Conservation (phyloP, 345 rosid genomes). For the Salix brachista region DNA sequence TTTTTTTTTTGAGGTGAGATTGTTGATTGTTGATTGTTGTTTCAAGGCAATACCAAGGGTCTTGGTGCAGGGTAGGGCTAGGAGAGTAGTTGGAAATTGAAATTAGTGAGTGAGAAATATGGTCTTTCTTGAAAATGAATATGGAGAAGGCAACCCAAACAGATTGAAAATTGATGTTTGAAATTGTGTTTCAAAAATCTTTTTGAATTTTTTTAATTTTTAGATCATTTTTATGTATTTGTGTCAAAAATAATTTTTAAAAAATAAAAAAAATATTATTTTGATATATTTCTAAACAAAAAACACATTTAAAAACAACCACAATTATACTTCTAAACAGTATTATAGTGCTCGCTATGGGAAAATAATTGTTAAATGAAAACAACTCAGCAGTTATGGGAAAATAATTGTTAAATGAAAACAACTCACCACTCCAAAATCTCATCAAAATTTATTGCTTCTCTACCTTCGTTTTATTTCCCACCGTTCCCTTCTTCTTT, state of each 20-base stretch:
- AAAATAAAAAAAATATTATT: not conserved
- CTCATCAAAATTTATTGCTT: not conserved
- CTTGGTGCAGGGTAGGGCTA: not conserved
- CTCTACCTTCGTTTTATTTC: not conserved
- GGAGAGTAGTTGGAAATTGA: not conserved
- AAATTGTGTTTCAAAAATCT: too few species aligned
- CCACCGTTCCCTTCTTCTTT: not conserved
- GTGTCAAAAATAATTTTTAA: too few species aligned
- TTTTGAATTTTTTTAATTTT: too few species aligned
- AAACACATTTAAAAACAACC: too few species aligned
- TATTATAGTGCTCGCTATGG: not conserved
- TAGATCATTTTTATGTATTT: too few species aligned
- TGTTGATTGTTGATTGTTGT: not conserved
- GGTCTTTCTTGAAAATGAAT: not conserved
- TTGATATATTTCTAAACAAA: too few species aligned
- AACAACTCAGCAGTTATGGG: not conserved
- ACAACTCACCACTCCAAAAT: not conserved
- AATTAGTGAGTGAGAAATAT: not conserved
- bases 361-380: not conserved
- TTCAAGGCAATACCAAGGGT: not conserved
- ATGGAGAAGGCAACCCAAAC: not conserved
- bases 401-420: not conserved
- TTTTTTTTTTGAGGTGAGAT: not conserved
- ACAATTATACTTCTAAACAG: too few species aligned
- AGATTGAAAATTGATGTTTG: not conserved